Evolutionary conservation across 306 rosid genomes (phyloP).

Genomic region (Castanea mollissima): DNA sequence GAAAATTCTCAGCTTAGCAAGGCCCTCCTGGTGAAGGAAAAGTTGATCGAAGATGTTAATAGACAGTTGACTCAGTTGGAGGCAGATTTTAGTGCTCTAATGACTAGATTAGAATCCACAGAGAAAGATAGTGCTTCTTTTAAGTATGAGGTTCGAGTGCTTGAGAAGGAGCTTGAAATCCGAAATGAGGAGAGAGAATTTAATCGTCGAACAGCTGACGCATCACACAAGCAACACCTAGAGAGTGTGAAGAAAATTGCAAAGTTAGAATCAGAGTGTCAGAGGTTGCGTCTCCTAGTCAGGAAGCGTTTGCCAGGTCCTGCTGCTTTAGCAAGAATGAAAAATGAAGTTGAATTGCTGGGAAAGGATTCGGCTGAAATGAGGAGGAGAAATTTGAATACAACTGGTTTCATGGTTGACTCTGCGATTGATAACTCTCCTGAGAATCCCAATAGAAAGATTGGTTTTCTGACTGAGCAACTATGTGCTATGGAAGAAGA

Average conservation of each 20-base stretch:
- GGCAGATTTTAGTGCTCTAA: conserved; percentile 50
- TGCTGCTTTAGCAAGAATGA: conserved; percentile 82
- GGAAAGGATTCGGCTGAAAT: conserved; percentile 58
- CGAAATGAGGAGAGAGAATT: conserved; percentile 93
- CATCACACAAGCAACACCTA: conserved; percentile 74
- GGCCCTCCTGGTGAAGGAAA: conserved; percentile 59
- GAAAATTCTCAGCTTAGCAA: conserved; percentile 66
- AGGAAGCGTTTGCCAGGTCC: conserved; percentile 91
- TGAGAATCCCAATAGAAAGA: conserved; percentile 44
- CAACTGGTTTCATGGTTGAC: conserved; percentile 41
- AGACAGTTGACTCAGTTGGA: conserved; percentile 55
- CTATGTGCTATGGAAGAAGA: conserved; percentile 72
- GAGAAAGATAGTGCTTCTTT: conserved; percentile 65
- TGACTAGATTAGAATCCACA: conserved; percentile 60
- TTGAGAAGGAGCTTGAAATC: conserved; percentile 88
- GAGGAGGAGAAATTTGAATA: conserved; percentile 49
- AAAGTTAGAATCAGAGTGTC: conserved; percentile 90
- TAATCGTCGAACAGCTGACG: conserved; percentile 64
- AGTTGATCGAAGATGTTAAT: conserved; percentile 60
- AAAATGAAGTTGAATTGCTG: conserved; percentile 76
- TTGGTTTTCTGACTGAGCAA: conserved; percentile 48
- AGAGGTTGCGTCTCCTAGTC: conserved; percentile 76
- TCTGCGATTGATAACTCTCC: conserved; percentile 50
- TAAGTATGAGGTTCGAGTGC: conserved; percentile 75
- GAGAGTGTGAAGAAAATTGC: conserved; percentile 72